phyloP scores from a whole-genome alignment of 2,329 filamentous ascomycete species.

The Penicillium hordei region DNA sequence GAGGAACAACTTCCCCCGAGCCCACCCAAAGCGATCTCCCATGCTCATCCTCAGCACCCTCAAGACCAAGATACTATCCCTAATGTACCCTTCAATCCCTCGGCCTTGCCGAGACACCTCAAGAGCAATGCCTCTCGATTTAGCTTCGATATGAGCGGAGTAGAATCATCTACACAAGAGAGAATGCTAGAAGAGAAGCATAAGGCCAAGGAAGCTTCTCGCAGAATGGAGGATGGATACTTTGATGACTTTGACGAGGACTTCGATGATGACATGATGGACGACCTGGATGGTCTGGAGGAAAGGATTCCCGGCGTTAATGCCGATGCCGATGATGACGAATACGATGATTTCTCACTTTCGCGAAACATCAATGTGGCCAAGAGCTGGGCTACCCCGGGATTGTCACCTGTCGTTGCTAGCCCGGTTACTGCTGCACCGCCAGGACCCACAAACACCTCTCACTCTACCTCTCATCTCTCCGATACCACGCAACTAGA shows the following conservation, averaged over 20 bases:
- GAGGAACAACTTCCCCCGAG: constrained; percentile 10
- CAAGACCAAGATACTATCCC: constrained; percentile 35
- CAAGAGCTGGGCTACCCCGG: constrained; percentile 38
- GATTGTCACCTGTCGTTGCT: constrained; percentile 37
- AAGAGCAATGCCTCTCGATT: constrained; percentile 63
- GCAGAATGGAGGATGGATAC: constrained; percentile 34
- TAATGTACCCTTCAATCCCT: constrained; percentile 29
- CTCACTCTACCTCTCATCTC: neutral
- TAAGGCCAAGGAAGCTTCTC: constrained; percentile 53
- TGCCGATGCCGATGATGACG: constrained; percentile 46
- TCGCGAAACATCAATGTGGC: constrained; percentile 24
- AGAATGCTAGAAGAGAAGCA: constrained; percentile 64
- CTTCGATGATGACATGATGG: constrained; percentile 46
- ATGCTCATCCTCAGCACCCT: constrained; percentile 16
- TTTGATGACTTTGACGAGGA: constrained; percentile 47
- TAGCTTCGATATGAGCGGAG: constrained; percentile 62
- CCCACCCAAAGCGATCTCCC: constrained; percentile 5
- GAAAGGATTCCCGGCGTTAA: constrained; percentile 52
- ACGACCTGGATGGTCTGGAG: constrained; percentile 47
- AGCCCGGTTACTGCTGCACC: constrained; percentile 33
- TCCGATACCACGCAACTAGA: neutral
- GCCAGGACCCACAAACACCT: constrained; percentile 13
- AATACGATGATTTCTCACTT: constrained; percentile 32
- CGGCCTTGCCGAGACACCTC: constrained; percentile 47
- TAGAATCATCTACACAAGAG: constrained; percentile 60